phyloP scores from a whole-genome alignment of 805 yeast species.

The Kluyveromyces lactis region DNA sequence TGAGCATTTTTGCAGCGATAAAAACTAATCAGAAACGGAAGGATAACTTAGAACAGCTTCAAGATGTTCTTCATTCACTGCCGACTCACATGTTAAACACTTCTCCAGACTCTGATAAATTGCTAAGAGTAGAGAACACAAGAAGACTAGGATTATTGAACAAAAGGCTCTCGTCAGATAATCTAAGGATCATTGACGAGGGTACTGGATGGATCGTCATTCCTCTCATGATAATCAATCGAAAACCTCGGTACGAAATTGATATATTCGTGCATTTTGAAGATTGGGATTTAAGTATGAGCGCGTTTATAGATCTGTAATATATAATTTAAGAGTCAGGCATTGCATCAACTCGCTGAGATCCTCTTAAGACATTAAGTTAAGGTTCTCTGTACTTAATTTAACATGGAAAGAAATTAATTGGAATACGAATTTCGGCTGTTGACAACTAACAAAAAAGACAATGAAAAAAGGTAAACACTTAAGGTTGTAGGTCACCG shows the following conservation, averaged over 20 bases:
- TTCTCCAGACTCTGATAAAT: background rate
- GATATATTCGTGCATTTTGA: background rate
- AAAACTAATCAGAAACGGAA: no score
- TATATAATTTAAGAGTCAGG: no score
- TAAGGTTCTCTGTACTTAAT: no score
- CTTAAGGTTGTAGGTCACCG: no score
- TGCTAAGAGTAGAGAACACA: background rate
- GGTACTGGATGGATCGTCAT: constrained; percentile 1
- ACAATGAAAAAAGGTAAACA: no score
- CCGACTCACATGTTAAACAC: background rate
- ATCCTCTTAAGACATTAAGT: no score
- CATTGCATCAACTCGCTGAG: no score
- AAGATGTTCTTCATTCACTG: background rate
- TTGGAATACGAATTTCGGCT: no score
- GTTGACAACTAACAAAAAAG: no score
- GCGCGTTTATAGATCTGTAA: background rate
- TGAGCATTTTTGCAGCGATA: background rate
- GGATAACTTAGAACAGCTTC: background rate
- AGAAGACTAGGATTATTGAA: background rate
- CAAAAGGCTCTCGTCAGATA: background rate
- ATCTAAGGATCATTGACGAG: background rate
- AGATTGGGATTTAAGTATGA: constrained; percentile 2
- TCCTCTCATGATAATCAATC: background rate
- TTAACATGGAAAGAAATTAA: no score
- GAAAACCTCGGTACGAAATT: constrained; percentile 1